These are phyloP conservation scores for Trichosanthes truncata DNA, from an alignment of 306 rosid genomes.

Conservation along the genomic window DNA sequence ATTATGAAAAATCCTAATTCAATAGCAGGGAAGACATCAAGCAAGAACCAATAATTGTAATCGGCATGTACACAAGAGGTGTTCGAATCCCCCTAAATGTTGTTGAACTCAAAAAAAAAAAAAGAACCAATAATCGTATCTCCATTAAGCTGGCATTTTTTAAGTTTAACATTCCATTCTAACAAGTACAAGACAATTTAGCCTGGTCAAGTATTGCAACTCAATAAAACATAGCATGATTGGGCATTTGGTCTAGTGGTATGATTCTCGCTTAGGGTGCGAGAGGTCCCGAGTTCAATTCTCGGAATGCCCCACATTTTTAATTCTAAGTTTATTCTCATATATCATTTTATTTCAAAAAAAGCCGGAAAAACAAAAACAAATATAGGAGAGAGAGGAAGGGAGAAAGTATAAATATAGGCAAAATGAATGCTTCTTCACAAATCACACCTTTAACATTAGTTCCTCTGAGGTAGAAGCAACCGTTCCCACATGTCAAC, in stretches of 20 bases:
- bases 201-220: background rate
- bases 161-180: background rate
- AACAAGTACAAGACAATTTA: background rate
- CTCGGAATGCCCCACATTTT: slow-evolving; percentile 10
- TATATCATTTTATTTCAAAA: background rate
- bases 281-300: slow-evolving; percentile 1
- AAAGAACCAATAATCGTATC: background rate
- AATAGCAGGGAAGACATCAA: too few species aligned
- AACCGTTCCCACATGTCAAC: background rate
- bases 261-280: slow-evolving; percentile 12
- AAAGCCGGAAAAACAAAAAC: background rate
- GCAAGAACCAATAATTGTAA: background rate
- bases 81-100: too few species aligned
- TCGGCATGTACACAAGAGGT: too few species aligned
- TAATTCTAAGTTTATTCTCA: background rate
- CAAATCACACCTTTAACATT: background rate
- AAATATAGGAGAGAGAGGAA: background rate
- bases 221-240: background rate
- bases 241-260: slow-evolving; percentile 26
- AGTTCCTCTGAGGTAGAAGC: background rate
- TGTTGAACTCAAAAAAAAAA: too few species aligned
- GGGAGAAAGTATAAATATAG: background rate
- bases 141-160: background rate
- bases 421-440: background rate
- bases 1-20: too few species aligned